phyloP scores from a whole-genome alignment of 176 grass and related monocot genomes.

The Tillandsia fasciculata region DNA sequence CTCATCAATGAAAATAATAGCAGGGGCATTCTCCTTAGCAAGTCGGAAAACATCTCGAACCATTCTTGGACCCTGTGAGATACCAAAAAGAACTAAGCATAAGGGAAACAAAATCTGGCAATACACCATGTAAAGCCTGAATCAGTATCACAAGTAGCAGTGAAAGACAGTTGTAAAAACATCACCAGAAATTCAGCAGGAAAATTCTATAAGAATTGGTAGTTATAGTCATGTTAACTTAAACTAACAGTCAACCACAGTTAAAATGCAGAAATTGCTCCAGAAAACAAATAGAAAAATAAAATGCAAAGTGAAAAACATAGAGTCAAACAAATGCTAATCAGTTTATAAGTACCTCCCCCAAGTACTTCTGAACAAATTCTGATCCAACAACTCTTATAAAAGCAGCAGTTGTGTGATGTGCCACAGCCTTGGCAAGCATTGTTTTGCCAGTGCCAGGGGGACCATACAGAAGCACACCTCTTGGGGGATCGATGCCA shows the following conservation, averaged over 20 bases:
- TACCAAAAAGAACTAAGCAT: not conserved
- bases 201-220: not conserved
- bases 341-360: constrained; percentile 43
- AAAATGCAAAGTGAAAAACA: not conserved
- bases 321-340: not conserved
- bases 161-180: too few species aligned
- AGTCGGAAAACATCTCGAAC: constrained; percentile 94
- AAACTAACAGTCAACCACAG: not conserved
- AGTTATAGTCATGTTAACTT: not conserved
- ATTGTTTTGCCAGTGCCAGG: constrained; percentile 95
- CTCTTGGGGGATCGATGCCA: constrained; percentile 93
- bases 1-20: constrained; percentile 98
- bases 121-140: not conserved
- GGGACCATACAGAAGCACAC: constrained; percentile 85
- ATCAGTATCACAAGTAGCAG: too few species aligned
- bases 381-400: constrained; percentile 94
- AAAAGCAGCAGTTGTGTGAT: constrained; percentile 92
- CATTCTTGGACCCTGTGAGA: constrained; percentile 82
- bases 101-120: not conserved
- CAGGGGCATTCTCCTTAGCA: constrained; percentile 97
- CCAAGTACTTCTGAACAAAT: constrained; percentile 96
- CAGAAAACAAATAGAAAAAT: not conserved
- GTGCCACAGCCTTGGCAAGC: constrained; percentile 90
- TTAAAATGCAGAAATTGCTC: not conserved
- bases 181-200: not conserved